A percentile compares a stretch with the other conserved stretches of the same genome.
Conservation (phyloP, 106 monocot species). For the Chionographis japonica region DNA sequence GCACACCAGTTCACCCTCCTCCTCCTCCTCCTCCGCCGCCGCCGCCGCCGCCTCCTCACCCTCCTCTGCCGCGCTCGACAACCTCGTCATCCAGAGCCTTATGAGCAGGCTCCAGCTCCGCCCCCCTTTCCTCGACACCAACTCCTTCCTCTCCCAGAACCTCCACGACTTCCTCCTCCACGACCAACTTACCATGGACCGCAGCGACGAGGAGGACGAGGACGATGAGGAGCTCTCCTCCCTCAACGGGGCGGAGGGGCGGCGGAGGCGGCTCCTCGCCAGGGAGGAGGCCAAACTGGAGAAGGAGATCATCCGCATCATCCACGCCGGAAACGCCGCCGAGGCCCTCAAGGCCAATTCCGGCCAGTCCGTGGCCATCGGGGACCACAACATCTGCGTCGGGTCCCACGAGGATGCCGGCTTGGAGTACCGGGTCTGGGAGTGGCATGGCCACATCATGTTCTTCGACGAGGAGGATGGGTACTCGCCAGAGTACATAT, state of each 20-base stretch:
- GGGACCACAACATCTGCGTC: constrained; percentile 83
- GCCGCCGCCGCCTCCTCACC: background rate
- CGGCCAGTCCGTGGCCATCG: constrained; percentile 80
- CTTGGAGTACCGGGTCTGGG: constrained; percentile 81
- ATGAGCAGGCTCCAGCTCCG: constrained; percentile 78
- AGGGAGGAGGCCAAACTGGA: constrained; percentile 88
- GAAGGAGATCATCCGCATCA: constrained; percentile 76
- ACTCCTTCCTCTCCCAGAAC: constrained; percentile 53
- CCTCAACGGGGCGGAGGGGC: constrained; percentile 11
- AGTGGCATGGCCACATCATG: constrained; percentile 99
- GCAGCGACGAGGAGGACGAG: constrained; percentile 9
- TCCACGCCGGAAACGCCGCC: constrained; percentile 51
- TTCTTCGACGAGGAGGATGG: constrained; percentile 86
- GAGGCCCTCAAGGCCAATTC: constrained; percentile 80
- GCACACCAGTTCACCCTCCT: too few species aligned
- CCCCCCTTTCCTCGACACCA: constrained; percentile 62
- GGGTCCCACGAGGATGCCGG: constrained; percentile 68
- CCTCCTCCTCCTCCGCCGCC: background rate
- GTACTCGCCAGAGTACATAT: constrained; percentile 83
- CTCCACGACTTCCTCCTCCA: constrained; percentile 77
- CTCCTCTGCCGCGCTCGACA: constrained; percentile 51
- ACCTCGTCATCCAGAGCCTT: constrained; percentile 61
- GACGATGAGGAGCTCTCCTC: constrained; percentile 6
- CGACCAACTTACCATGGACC: background rate
- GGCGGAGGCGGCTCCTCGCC: constrained; percentile 29